Evolutionary conservation across 192 early-diverging fungal genomes (phyloP).

Genomic region (Umbelopsis isabellina): DNA sequence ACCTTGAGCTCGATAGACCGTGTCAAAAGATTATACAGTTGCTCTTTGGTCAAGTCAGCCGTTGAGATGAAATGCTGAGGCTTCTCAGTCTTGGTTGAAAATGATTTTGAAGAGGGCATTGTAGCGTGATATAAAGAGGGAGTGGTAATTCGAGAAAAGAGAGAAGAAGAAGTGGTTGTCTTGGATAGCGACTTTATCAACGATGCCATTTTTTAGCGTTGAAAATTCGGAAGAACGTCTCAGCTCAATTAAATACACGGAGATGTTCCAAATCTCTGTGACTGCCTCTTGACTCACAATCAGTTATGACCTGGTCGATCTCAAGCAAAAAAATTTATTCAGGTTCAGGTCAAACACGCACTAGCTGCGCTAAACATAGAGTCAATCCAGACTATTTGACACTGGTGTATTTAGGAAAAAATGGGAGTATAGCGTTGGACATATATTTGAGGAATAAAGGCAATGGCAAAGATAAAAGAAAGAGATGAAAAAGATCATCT

Average conservation of each 20-base stretch:
- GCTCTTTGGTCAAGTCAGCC: slow-evolving; percentile 76
- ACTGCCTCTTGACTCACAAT: slow-evolving; percentile 19
- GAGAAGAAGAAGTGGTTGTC: slow-evolving; percentile 24
- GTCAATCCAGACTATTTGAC: too few relatives aligned
- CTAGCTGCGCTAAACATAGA: too few relatives aligned
- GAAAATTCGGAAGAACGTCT: neutral
- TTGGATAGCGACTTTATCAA: slow-evolving; percentile 15
- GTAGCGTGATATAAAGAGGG: neutral
- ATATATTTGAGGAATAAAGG: too few relatives aligned
- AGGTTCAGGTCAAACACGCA: neutral
- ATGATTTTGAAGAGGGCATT: slow-evolving; percentile 5
- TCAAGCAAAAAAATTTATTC: neutral
- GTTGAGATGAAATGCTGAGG: slow-evolving; percentile 76
- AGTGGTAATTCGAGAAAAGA: neutral
- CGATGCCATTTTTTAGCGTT: slow-evolving; percentile 2
- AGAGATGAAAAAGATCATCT: neutral
- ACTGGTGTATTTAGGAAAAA: too few relatives aligned
- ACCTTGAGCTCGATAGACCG: slow-evolving; percentile 83
- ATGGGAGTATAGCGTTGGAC: too few relatives aligned
- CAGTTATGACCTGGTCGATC: neutral
- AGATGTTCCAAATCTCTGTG: slow-evolving; percentile 18
- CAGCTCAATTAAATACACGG: slow-evolving; percentile 4
- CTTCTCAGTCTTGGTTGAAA: slow-evolving; percentile 17
- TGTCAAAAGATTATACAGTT: slow-evolving; percentile 78
- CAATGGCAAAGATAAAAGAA: neutral